Evolutionary conservation across 2,329 filamentous ascomycete species (phyloP).

Genomic region (Mycosphaerella sp.): DNA sequence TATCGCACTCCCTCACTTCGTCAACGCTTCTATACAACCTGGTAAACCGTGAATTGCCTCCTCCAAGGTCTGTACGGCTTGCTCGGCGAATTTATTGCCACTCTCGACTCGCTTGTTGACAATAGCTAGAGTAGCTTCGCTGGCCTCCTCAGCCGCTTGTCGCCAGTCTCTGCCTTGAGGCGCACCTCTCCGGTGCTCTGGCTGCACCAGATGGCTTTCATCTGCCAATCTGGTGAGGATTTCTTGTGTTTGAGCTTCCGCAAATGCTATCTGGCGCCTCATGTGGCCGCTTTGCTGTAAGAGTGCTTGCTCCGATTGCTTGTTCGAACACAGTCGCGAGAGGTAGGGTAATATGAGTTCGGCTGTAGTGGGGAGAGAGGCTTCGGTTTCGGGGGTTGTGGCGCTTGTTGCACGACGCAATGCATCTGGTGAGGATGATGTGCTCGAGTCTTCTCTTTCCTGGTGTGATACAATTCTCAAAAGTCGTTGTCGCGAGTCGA

Average conservation of each 20-base stretch:
- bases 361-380: slow-evolving; percentile 11
- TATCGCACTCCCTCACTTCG: neutral
- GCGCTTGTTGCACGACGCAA: slow-evolving; percentile 2
- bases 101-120: slow-evolving; percentile 18
- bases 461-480: slow-evolving; percentile 22
- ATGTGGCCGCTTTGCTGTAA: slow-evolving; percentile 27
- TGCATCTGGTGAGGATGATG: slow-evolving; percentile 8
- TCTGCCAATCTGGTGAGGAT: slow-evolving; percentile 30
- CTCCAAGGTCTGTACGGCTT: slow-evolving; percentile 17
- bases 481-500: slow-evolving; percentile 23
- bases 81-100: slow-evolving; percentile 16
- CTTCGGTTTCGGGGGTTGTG: slow-evolving; percentile 7
- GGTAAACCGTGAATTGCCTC: slow-evolving; percentile 22
- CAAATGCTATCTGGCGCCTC: slow-evolving; percentile 25
- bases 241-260: slow-evolving; percentile 25
- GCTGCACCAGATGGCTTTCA: slow-evolving; percentile 34
- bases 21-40: slow-evolving; percentile 11
- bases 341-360: slow-evolving; percentile 28
- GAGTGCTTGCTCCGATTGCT: slow-evolving; percentile 23
- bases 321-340: slow-evolving; percentile 16
- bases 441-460: slow-evolving; percentile 1
- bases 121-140: slow-evolving; percentile 14
- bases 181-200: slow-evolving; percentile 20
- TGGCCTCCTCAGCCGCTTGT: slow-evolving; percentile 21
- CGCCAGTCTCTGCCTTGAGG: slow-evolving; percentile 27